Percentiles rank a stretch among this genome's conserved stretches.
phyloP scores from a whole-genome alignment of 345 rosid genomes.

The Citrus maxima region DNA sequence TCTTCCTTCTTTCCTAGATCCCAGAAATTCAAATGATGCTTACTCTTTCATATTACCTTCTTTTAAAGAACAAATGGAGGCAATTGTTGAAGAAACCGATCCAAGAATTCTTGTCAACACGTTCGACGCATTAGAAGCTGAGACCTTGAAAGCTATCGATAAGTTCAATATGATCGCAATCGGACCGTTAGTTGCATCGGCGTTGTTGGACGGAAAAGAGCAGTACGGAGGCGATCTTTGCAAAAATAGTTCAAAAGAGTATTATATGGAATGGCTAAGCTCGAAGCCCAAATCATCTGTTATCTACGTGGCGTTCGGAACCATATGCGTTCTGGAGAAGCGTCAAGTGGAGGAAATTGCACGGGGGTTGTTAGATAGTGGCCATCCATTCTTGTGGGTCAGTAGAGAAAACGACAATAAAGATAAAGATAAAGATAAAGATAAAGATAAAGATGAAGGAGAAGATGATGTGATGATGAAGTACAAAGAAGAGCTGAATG shows the following conservation, averaged over 20 bases:
- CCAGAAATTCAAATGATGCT: not conserved
- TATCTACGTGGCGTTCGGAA: conserved; percentile 59
- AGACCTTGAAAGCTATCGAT: conserved; percentile 35
- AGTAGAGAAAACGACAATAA: conserved; percentile 18
- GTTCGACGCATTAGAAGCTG: conserved; percentile 55
- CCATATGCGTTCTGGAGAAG: conserved; percentile 31
- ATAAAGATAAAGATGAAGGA: conserved; percentile 16
- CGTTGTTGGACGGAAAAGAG: conserved; percentile 23
- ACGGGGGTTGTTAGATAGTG: conserved; percentile 25
- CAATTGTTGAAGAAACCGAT: conserved; percentile 27
- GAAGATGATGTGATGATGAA: conserved; percentile 22
- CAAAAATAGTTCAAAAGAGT: conserved; percentile 16
- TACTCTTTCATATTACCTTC: too few species aligned
- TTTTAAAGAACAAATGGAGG: conserved; percentile 30
- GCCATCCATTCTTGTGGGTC: conserved; percentile 56
- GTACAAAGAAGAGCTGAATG: conserved; percentile 40
- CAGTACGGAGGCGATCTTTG: conserved; percentile 32
- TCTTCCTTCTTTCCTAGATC: conserved; percentile 51
- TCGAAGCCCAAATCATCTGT: conserved; percentile 34
- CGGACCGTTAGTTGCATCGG: conserved; percentile 54
- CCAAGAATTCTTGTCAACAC: conserved; percentile 57
- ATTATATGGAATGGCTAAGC: conserved; percentile 40
- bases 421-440: not conserved
- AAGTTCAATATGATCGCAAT: conserved; percentile 28
- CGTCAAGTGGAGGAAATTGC: conserved; percentile 50